Base-by-base conservation (phyloP, 352 stramenopile species). In the Phytophthora hybrid region DNA sequence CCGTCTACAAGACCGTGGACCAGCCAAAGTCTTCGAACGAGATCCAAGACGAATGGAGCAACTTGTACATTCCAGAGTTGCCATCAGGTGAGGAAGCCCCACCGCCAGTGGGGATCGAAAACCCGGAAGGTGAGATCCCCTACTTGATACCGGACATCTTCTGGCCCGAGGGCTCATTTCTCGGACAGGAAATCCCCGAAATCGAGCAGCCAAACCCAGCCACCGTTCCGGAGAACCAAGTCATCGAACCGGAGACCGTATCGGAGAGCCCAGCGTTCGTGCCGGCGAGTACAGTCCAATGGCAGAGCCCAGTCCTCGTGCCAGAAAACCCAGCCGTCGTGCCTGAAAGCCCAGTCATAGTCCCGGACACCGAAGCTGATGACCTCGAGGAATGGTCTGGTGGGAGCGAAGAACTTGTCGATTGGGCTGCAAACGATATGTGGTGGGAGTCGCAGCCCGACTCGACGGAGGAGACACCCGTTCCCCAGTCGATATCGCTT, bases 1-100 rank as follows among this genome's bases (percentile, higher is more conserved):
- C 80, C 18, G 74, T 87, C 49, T 81, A 77, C 73, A 83, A 82
- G 62, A 64, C 58, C 9, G 49, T 84, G 11, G 59, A 60, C 6
- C 78, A 87, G 5, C 46, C n/a, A 53, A 87, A 85, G 32, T 23
- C 76, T 14, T 46, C 78, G 21, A 60, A 44, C 31, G 78, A 82
- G 3, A 53, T 53, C 46, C 26, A 3, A 26, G 16, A 26, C 19
- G 46, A 26, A 53, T 29, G n/a, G 46, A 53, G 66, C 62, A 88
- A 88, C 52, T 60, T 86, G 11, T 21, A 9, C n/a, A 13, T 53
- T n/a, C 46, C 46, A 53, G n/a, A 49, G 18, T 18, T 23, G 6
- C 16, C 44, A 3, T 29, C 46, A 31, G 29, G 29, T 31, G 29
- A 31, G 29, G 29, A 6, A 21, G 41, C 13, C 41, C 14, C 41